A percentile compares a stretch with the other conserved stretches of the same genome.
phyloP scores from a whole-genome alignment of 345 rosid genomes.

The Boechera divaricarpa region DNA sequence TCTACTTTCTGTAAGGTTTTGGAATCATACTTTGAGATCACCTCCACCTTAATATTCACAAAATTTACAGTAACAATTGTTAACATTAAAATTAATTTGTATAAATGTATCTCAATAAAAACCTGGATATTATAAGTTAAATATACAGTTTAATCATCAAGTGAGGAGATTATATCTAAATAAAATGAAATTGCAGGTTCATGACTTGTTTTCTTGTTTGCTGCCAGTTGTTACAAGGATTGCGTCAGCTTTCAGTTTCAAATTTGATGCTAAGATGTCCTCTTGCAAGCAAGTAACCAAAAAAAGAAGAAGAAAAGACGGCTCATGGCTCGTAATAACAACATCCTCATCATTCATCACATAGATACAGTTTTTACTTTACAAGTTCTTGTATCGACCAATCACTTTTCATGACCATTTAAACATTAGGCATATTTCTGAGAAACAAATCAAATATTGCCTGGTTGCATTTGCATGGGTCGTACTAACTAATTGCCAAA shows the following conservation, averaged over 20 bases:
- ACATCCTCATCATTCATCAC: slow-evolving; percentile 12
- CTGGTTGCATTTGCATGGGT: neutral
- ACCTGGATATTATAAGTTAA: neutral
- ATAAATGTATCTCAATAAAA: neutral
- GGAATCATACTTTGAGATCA: neutral
- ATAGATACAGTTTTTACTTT: neutral
- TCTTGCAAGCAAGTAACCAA: slow-evolving; percentile 7
- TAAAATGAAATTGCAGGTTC: slow-evolving; percentile 12
- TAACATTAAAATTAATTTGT: neutral
- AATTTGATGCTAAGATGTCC: slow-evolving; percentile 15
- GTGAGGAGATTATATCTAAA: neutral
- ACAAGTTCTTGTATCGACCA: neutral
- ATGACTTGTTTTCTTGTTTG: slow-evolving; percentile 3
- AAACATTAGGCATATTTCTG: neutral
- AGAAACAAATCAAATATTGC: neutral
- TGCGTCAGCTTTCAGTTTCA: slow-evolving; percentile 10
- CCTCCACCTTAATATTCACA: neutral
- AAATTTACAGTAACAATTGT: neutral
- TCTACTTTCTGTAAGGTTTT: neutral
- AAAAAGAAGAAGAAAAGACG: neutral
- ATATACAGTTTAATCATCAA: neutral
- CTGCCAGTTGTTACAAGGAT: neutral
- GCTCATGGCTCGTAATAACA: neutral
- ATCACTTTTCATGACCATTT: neutral
- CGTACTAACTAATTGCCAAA: neutral